Percentiles rank a stretch among this genome's conserved stretches.
These are phyloP conservation scores for Aspergillus haitiensis DNA, from an alignment of 495 filamentous ascomycete species.

Conservation along the genomic window DNA sequence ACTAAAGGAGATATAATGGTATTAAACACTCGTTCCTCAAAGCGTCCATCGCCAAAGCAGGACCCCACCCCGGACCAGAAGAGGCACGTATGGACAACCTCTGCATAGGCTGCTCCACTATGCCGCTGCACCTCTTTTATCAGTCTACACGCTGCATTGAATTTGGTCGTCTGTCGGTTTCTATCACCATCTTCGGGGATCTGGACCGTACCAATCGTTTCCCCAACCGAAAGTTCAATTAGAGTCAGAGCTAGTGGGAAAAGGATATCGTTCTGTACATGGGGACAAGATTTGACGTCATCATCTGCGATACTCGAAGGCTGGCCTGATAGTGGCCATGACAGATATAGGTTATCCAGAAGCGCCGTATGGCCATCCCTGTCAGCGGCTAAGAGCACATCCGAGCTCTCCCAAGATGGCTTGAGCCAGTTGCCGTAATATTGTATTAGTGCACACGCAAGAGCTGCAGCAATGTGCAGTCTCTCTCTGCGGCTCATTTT, in stretches of 20 bases:
- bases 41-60: conserved; percentile 11
- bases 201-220: conserved; percentile 22
- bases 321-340: conserved; percentile 16
- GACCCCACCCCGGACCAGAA: conserved; percentile 26
- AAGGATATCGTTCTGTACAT: conserved; percentile 21
- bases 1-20: conserved; percentile 23
- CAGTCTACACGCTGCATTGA: conserved; percentile 28
- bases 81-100: conserved; percentile 37
- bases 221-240: conserved; percentile 42
- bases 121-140: conserved; percentile 30
- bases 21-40: conserved; percentile 21
- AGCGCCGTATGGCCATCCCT: conserved; percentile 8
- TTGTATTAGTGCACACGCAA: conserved; percentile 41
- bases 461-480: conserved; percentile 32
- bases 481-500: conserved; percentile 29
- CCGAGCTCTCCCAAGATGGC: conserved; percentile 28
- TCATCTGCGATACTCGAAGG: neutral
- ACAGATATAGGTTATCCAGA: conserved; percentile 19
- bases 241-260: conserved; percentile 35
- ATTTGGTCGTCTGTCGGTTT: conserved; percentile 22
- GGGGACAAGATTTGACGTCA: conserved; percentile 4
- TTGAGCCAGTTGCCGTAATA: conserved; percentile 37
- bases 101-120: conserved; percentile 34
- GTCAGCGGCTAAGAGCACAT: conserved; percentile 14
- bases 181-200: conserved; percentile 23